Conservation (phyloP, 257 asterid species). For the Linderniella brevidens region DNA sequence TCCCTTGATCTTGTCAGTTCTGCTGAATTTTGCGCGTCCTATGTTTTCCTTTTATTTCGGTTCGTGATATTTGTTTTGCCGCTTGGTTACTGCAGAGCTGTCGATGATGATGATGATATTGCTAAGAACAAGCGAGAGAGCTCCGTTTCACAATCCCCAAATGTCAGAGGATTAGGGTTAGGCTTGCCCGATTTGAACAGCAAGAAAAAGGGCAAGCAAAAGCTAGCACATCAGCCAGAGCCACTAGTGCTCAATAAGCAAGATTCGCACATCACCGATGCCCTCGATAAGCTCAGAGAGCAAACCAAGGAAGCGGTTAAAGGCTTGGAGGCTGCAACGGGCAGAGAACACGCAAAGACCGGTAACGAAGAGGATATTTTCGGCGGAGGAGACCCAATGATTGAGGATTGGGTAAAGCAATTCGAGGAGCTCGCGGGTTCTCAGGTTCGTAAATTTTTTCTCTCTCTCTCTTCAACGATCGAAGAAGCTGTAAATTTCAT, state of each 20-base stretch:
- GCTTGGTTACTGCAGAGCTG: no score
- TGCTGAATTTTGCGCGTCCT: no score
- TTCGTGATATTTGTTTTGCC: conserved; percentile 5
- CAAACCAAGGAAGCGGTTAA: conserved; percentile 94
- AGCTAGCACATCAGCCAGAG: conserved; percentile 26
- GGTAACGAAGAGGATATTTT: conserved; percentile 25
- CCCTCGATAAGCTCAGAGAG: conserved; percentile 90
- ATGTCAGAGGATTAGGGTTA: conserved; percentile 82
- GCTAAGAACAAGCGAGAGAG: conserved; percentile 38
- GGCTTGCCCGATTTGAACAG: conserved; percentile 81
- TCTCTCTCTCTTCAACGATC: not conserved
- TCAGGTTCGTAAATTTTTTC: conserved; percentile 33
- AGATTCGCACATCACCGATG: conserved; percentile 71
- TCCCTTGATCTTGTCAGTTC: no score
- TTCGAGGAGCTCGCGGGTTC: conserved; percentile 94
- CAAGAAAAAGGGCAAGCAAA: conserved; percentile 79
- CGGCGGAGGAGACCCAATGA: conserved; percentile 63
- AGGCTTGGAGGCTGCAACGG: conserved; percentile 67
- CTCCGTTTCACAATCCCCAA: conserved; percentile 18
- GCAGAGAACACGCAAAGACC: conserved; percentile 24
- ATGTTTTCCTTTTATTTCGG: not conserved
- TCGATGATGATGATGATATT: conserved; percentile 8
- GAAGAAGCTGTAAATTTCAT: not conserved
- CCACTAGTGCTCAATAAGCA: no score
- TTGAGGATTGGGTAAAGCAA: conserved; percentile 97